These are phyloP conservation scores for Lactarius sanguifluus DNA, from an alignment of 768 basidiomycete species.

Conservation along the genomic window DNA sequence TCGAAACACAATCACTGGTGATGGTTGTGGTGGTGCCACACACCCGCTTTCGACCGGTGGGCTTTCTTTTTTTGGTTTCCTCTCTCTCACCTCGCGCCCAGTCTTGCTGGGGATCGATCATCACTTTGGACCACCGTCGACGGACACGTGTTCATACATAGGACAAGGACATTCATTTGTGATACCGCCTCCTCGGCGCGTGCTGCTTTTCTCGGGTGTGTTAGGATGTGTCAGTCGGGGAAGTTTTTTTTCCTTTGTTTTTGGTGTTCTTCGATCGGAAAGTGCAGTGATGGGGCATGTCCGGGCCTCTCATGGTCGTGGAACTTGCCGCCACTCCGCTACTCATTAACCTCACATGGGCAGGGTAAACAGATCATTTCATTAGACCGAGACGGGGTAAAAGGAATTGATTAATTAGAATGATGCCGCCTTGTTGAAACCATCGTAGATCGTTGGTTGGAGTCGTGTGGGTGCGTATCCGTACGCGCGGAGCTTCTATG, in stretches of 20 bases:
- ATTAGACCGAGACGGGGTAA: neutral
- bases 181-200: neutral
- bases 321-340: neutral
- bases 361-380: neutral
- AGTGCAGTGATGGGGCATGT: neutral
- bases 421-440: neutral
- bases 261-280: neutral
- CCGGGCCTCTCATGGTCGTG: neutral
- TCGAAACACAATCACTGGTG: neutral
- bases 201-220: neutral
- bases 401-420: neutral
- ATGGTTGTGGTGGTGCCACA: neutral
- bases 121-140: neutral
- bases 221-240: neutral
- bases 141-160: neutral
- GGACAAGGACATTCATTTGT: constrained; percentile 3
- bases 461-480: neutral
- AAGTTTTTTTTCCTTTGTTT: neutral
- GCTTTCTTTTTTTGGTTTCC: neutral
- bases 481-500: neutral
- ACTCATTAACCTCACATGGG: neutral
- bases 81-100: neutral
- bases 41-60: neutral
- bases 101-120: neutral
- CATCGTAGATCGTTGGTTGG: neutral